Conservation (phyloP, 2,329 filamentous ascomycete species). For the Myriosclerotinia curreyana region DNA sequence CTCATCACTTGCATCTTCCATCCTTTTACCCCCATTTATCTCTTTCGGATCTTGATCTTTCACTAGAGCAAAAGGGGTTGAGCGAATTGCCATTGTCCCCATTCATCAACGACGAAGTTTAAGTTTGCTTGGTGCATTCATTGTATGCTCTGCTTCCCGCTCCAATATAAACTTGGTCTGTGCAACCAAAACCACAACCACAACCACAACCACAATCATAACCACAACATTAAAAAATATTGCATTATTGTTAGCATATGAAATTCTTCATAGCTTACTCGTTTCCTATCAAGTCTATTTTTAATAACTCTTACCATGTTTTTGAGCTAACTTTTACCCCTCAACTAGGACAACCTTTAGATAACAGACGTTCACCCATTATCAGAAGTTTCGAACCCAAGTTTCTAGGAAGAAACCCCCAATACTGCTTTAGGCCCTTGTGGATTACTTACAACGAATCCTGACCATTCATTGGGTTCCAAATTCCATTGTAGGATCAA, state of each 20-base stretch:
- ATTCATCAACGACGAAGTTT: conserved; percentile 10
- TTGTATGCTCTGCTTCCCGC: conserved; percentile 16
- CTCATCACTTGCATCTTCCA: conserved; percentile 9
- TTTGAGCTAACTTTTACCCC: conserved; percentile 4
- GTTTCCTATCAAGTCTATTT: conserved; percentile 6
- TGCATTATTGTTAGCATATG: conserved; percentile 12
- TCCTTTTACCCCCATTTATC: neutral
- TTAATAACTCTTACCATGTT: conserved; percentile 2
- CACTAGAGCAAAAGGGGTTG: conserved; percentile 5
- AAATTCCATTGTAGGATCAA: neutral
- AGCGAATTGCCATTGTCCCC: neutral
- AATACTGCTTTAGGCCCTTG: neutral
- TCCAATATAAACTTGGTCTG: conserved; percentile 18
- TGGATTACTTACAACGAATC: neutral
- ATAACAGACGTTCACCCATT: no score
- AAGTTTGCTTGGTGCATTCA: conserved; percentile 19
- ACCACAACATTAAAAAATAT: conserved; percentile 13
- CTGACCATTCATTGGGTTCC: neutral
- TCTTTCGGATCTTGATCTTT: neutral
- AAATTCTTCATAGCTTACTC: neutral
- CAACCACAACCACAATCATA: neutral
- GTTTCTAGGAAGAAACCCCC: neutral
- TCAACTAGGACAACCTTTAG: neutral
- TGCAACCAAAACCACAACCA: conserved; percentile 1
- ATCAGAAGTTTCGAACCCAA: neutral